These are phyloP conservation scores for Gymnopus androsaceus DNA, from an alignment of 1,284 basidiomycete species.

Conservation along the genomic window DNA sequence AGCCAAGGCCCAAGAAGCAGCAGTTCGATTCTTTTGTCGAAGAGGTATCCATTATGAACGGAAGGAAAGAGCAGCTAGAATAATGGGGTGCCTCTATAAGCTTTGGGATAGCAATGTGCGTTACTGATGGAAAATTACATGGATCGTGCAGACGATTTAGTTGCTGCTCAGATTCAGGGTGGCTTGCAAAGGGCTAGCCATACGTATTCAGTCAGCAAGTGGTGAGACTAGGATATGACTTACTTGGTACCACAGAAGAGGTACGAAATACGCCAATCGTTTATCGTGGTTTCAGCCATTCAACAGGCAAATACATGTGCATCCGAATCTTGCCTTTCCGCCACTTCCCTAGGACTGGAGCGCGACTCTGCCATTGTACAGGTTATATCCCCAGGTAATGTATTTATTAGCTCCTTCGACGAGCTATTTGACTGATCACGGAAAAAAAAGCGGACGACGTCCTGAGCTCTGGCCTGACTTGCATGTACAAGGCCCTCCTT, in stretches of 20 bases:
- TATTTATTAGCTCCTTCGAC: too few relatives aligned
- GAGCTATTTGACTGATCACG: too few relatives aligned
- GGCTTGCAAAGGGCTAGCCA: slow-evolving; percentile 34
- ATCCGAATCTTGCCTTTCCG: slow-evolving; percentile 22
- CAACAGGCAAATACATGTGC: slow-evolving; percentile 30
- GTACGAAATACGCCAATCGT: slow-evolving; percentile 36
- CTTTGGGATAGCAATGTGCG: slow-evolving; percentile 10
- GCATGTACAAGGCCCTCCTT: slow-evolving; percentile 65
- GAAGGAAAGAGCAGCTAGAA: slow-evolving; percentile 32
- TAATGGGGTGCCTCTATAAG: neutral
- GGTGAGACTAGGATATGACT: slow-evolving; percentile 16
- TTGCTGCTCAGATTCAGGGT: slow-evolving; percentile 26
- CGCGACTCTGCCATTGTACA: slow-evolving; percentile 9
- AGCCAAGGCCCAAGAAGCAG: slow-evolving; percentile 33
- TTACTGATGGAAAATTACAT: slow-evolving; percentile 33
- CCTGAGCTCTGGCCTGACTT: slow-evolving; percentile 56
- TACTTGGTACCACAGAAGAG: slow-evolving; percentile 39
- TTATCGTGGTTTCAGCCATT: slow-evolving; percentile 34
- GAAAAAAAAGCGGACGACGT: slow-evolving; percentile 42
- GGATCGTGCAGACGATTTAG: slow-evolving; percentile 30
- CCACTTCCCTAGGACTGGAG: slow-evolving; percentile 19
- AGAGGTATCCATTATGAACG: slow-evolving; percentile 36
- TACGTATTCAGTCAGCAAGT: slow-evolving; percentile 19
- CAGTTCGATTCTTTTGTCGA: slow-evolving; percentile 35
- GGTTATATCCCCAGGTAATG: slow-evolving; percentile 25